These are phyloP conservation scores for Cicer arietinum DNA, from an alignment of 306 rosid genomes.

Conservation along the genomic window DNA sequence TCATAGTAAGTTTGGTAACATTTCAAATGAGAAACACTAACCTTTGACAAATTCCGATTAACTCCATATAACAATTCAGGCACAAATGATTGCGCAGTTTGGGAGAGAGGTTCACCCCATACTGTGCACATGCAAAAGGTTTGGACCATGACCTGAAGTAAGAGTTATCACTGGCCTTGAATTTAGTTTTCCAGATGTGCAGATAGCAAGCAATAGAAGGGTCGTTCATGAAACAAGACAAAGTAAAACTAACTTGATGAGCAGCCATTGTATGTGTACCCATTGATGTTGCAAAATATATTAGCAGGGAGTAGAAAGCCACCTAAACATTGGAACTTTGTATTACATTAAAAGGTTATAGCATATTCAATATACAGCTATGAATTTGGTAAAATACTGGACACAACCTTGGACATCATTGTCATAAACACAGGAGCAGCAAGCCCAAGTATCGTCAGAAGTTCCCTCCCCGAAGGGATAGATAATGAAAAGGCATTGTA, in stretches of 20 bases:
- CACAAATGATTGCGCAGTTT: conserved; percentile 96
- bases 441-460: conserved; percentile 59
- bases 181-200: conserved; percentile 23
- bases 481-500: conserved; percentile 69
- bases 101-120: conserved; percentile 98
- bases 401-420: conserved; percentile 80
- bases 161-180: conserved; percentile 39
- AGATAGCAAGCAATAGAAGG: conserved; percentile 40
- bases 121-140: conserved; percentile 77
- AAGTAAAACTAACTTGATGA: conserved; percentile 73
- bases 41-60: conserved; percentile 73
- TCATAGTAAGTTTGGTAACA: conserved; percentile 28
- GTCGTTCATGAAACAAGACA: conserved; percentile 26
- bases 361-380: conserved; percentile 26
- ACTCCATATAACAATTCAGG: conserved; percentile 80
- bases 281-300: conserved; percentile 83
- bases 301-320: conserved; percentile 79
- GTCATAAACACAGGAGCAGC: conserved; percentile 86
- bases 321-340: conserved; percentile 55
- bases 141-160: conserved; percentile 88
- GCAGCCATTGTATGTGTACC: conserved; percentile 92
- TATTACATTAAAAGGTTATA: conserved; percentile 35
- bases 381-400: conserved; percentile 24
- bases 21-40: conserved; percentile 48
- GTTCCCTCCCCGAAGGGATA: conserved; percentile 72